phyloP scores from a whole-genome alignment of 2,329 filamentous ascomycete genomes.

The Diplocarpon rosae region DNA sequence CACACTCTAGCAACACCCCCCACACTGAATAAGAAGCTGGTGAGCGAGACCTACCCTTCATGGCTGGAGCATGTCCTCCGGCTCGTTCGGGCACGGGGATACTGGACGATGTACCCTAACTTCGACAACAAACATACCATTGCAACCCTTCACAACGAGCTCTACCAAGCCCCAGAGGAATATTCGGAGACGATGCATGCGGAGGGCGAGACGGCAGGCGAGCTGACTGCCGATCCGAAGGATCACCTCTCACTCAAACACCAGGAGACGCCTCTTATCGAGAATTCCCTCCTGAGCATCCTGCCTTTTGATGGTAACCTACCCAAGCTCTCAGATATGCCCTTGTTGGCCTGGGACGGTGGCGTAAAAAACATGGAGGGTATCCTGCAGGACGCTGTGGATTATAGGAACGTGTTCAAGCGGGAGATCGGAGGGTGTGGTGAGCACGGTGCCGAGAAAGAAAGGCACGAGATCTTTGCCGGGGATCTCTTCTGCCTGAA shows the following conservation, averaged over 20 bases:
- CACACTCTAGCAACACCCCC: constrained; percentile 29
- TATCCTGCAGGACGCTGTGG: constrained; percentile 34
- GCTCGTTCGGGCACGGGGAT: constrained; percentile 65
- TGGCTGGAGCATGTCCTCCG: constrained; percentile 73
- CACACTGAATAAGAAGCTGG: constrained; percentile 40
- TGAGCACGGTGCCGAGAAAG: constrained; percentile 10
- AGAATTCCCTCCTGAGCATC: constrained; percentile 39
- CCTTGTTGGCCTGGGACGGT: constrained; percentile 57
- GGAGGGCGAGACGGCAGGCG: constrained; percentile 8
- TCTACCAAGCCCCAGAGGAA: constrained; percentile 64
- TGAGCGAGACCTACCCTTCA: constrained; percentile 59
- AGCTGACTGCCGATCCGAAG: constrained; percentile 22
- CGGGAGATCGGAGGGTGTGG: constrained; percentile 55
- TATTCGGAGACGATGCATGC: constrained; percentile 29
- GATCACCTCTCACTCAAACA: constrained; percentile 20
- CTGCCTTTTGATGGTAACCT: constrained; percentile 35
- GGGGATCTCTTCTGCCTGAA: constrained; percentile 24
- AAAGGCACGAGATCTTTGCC: constrained; percentile 7
- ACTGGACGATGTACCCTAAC: constrained; percentile 70
- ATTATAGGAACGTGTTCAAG: constrained; percentile 50
- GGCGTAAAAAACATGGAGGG: constrained; percentile 31
- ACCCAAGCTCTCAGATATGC: constrained; percentile 36
- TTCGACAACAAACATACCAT: constrained; percentile 37
- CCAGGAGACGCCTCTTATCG: constrained; percentile 30
- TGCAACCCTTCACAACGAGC: constrained; percentile 66